Percentiles rank a stretch among this genome's conserved stretches.
Evolutionary conservation across 2,329 filamentous ascomycete species (phyloP).

Genomic region (Nothopassalora personata): DNA sequence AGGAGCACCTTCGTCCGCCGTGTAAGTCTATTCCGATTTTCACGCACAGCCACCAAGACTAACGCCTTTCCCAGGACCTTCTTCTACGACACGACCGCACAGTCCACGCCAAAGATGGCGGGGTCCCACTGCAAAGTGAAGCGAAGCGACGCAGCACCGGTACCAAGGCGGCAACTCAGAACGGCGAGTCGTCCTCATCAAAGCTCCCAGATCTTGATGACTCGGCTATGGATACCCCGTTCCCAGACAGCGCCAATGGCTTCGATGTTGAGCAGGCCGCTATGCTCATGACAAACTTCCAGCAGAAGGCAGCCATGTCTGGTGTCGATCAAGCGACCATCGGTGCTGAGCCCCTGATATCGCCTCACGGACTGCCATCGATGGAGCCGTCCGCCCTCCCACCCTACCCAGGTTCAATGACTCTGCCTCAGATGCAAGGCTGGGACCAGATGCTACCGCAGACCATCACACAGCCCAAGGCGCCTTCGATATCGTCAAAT

Average conservation of each 20-base stretch:
- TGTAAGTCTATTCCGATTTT: slow-evolving; percentile 12
- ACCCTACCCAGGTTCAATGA: slow-evolving; percentile 61
- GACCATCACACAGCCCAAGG: slow-evolving; percentile 61
- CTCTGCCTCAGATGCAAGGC: slow-evolving; percentile 70
- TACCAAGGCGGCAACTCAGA: slow-evolving; percentile 21
- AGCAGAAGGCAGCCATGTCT: slow-evolving; percentile 80
- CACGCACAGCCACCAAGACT: neutral
- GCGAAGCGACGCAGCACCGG: slow-evolving; percentile 66
- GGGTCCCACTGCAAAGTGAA: slow-evolving; percentile 87
- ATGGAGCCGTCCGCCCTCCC: slow-evolving; percentile 75
- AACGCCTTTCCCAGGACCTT: slow-evolving; percentile 55
- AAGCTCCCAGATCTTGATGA: slow-evolving; percentile 81
- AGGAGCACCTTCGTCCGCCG: slow-evolving; percentile 96
- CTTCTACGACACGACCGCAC: slow-evolving; percentile 95
- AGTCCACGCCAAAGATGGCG: slow-evolving; percentile 96
- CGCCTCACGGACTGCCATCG: slow-evolving; percentile 64
- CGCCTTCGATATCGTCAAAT: slow-evolving; percentile 63
- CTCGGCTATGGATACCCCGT: slow-evolving; percentile 74
- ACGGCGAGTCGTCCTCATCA: slow-evolving; percentile 51
- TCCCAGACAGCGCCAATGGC: slow-evolving; percentile 84
- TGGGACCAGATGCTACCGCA: slow-evolving; percentile 86
- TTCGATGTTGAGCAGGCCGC: slow-evolving; percentile 96
- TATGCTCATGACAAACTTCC: slow-evolving; percentile 97
- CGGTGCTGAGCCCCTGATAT: slow-evolving; percentile 62
- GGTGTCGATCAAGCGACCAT: slow-evolving; percentile 53